Evolutionary conservation across 2,329 filamentous ascomycete genomes (phyloP).

Genomic region (Fusarium succisae): DNA sequence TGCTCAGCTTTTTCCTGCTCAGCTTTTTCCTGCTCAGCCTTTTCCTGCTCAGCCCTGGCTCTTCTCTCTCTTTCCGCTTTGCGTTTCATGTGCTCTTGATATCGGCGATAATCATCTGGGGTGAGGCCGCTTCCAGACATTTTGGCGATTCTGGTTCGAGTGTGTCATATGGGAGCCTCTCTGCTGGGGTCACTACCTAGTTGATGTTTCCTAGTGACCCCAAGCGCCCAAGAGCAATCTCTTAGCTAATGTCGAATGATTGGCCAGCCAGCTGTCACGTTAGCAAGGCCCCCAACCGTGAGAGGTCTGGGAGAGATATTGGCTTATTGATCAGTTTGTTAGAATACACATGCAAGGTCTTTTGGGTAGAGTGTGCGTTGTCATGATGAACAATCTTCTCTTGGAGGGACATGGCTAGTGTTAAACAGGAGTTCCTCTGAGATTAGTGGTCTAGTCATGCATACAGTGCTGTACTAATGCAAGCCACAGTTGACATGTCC

Average conservation of each 20-base stretch:
- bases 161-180: not conserved
- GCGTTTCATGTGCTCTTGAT: too few relatives aligned
- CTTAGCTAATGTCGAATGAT: not conserved
- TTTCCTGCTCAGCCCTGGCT: not conserved
- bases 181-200: not conserved
- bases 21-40: too few relatives aligned
- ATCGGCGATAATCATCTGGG: not conserved
- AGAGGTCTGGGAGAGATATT: not conserved
- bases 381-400: not conserved
- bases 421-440: rapidly evolving
- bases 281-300: rapidly evolving
- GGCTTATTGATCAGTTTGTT: not conserved
- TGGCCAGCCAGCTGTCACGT: not conserved
- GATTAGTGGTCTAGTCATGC: not conserved
- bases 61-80: not conserved
- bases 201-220: not conserved
- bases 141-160: not conserved
- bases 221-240: not conserved
- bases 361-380: not conserved
- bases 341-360: not conserved
- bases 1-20: too few relatives aligned
- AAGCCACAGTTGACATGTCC: not conserved
- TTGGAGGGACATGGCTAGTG: not conserved
- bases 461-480: not conserved
- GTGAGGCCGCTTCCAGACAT: not conserved